Percentiles rank a stretch among this genome's conserved stretches.
phyloP scores from a whole-genome alignment of 1,284 basidiomycete genomes.

The Anthracocystis setariae region DNA sequence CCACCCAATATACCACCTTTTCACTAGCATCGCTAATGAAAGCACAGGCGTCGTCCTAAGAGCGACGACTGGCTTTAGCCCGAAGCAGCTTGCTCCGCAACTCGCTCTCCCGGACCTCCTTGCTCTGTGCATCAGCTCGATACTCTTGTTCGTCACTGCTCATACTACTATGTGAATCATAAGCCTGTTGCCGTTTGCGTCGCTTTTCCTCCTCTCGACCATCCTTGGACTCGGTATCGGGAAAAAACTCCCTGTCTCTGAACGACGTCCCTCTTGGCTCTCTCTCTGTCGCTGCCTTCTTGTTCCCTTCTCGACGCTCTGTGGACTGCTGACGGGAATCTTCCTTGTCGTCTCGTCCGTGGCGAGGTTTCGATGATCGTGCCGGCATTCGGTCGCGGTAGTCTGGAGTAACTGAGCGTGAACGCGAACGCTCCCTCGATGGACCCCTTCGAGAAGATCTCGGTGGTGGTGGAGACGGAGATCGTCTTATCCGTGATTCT shows the following conservation, averaged over 20 bases:
- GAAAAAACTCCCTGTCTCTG: constrained; percentile 1
- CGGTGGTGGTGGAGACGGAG: constrained; percentile 12
- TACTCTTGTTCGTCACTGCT: constrained; percentile 7
- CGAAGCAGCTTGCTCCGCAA: constrained; percentile 28
- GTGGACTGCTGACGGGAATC: not conserved
- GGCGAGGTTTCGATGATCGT: not conserved
- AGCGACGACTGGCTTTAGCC: constrained; percentile 13
- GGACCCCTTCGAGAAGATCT: constrained; percentile 5
- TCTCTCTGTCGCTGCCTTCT: not conserved
- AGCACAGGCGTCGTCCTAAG: not conserved
- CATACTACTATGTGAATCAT: not conserved
- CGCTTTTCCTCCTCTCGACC: not conserved
- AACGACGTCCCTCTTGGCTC: too few species aligned
- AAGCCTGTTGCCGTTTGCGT: not conserved
- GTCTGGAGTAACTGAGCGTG: constrained; percentile 40
- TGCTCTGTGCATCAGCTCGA: not conserved
- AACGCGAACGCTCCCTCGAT: constrained; percentile 7
- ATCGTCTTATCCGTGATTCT: constrained; percentile 8
- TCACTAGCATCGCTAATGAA: not conserved
- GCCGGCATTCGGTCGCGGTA: constrained; percentile 18
- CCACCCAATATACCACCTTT: not conserved
- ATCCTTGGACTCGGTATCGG: constrained; percentile 4
- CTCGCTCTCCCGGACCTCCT: constrained; percentile 16
- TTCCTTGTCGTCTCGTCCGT: not conserved
- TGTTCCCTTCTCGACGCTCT: not conserved